A percentile compares a stretch with the other conserved stretches of the same genome.
Evolutionary conservation across 1,284 basidiomycete species (phyloP).

Genomic region (Leccinum subrobustum): DNA sequence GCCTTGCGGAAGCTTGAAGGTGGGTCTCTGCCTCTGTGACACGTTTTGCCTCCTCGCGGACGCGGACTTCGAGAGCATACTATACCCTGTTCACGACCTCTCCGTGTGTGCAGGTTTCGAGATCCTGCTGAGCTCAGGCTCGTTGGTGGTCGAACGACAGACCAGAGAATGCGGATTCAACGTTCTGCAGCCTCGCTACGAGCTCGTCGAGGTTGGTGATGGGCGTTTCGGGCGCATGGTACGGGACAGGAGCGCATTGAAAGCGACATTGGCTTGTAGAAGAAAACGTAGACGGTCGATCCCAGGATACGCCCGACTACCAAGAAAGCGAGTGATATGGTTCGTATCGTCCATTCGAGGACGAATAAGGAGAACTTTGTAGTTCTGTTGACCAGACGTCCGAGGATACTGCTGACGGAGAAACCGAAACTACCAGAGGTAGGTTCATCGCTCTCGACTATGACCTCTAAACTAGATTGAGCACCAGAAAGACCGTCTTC

Average conservation of each 20-base stretch:
- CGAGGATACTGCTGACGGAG: slow-evolving; percentile 49
- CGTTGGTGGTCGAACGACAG: slow-evolving; percentile 55
- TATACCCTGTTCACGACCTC: slow-evolving; percentile 54
- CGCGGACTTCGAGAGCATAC: slow-evolving; percentile 48
- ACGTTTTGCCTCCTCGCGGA: slow-evolving; percentile 53
- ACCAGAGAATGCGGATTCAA: slow-evolving; percentile 62
- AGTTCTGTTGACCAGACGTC: slow-evolving; percentile 41
- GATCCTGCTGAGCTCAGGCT: slow-evolving; percentile 48
- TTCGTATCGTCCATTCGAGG: slow-evolving; percentile 35
- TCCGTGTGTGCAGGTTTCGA: slow-evolving; percentile 44
- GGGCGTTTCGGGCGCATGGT: slow-evolving; percentile 39
- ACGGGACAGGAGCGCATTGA: no score
- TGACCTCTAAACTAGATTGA: slow-evolving; percentile 54
- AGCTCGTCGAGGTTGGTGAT: slow-evolving; percentile 71
- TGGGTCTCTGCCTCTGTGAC: slow-evolving; percentile 54
- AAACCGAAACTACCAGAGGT: slow-evolving; percentile 32
- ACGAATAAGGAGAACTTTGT: slow-evolving; percentile 38
- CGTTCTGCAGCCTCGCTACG: slow-evolving; percentile 58
- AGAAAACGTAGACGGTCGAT: slow-evolving; percentile 37
- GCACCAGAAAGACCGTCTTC: slow-evolving; percentile 43
- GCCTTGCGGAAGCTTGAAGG: slow-evolving; percentile 43
- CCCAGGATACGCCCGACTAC: slow-evolving; percentile 46
- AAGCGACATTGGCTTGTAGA: slow-evolving; percentile 45
- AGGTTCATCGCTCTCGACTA: slow-evolving; percentile 58
- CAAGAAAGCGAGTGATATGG: slow-evolving; percentile 27